A percentile compares a stretch with the other conserved stretches of the same genome.
Evolutionary conservation across 345 rosid species (phyloP).

Genomic region (Euphorbia lathyris): DNA sequence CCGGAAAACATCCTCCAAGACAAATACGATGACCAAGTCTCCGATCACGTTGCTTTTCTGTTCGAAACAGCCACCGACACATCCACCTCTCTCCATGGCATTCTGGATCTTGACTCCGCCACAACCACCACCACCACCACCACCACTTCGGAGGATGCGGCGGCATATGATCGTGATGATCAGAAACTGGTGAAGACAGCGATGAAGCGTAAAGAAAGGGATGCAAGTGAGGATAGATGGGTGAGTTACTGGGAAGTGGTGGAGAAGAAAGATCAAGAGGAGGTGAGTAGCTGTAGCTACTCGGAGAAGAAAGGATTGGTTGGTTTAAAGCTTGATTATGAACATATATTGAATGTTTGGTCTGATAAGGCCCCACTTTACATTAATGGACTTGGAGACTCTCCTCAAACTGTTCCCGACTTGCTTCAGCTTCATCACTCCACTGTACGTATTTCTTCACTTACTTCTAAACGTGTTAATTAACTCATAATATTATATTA

Average conservation of each 20-base stretch:
- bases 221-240: constrained; percentile 69
- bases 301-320: constrained; percentile 24
- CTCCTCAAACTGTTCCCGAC: constrained; percentile 76
- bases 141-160: constrained; percentile 11
- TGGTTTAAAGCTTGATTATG: constrained; percentile 78
- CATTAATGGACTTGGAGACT: constrained; percentile 42
- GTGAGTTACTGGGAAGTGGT: constrained; percentile 77
- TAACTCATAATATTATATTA: too few relatives aligned
- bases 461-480: too few relatives aligned
- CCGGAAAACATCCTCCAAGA: too few relatives aligned
- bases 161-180: neutral
- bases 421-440: constrained; percentile 40
- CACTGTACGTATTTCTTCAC: constrained; percentile 30
- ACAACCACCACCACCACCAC: constrained; percentile 26
- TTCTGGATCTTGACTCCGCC: constrained; percentile 51
- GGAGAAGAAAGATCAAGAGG: constrained; percentile 48
- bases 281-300: constrained; percentile 47
- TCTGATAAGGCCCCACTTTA: constrained; percentile 72
- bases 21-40: constrained; percentile 37
- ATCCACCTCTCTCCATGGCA: constrained; percentile 53
- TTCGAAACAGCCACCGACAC: constrained; percentile 46
- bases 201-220: constrained; percentile 57
- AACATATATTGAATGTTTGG: constrained; percentile 80
- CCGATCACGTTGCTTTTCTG: constrained; percentile 48
- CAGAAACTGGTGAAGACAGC: constrained; percentile 50